Conservation (phyloP, 2,329 filamentous ascomycete species). For the Xylaria sp. region DNA sequence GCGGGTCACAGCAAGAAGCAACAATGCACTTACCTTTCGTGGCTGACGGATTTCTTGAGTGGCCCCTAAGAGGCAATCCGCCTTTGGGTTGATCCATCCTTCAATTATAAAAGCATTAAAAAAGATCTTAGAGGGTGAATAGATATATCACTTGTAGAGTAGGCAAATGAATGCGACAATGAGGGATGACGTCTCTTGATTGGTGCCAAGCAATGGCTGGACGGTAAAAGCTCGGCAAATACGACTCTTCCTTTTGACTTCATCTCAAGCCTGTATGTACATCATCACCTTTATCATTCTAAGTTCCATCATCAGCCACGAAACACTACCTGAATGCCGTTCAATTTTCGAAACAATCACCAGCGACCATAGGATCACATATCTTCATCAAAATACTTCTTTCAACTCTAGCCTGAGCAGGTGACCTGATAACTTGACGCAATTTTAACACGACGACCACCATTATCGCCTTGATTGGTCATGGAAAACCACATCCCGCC, state of each 20-base stretch:
- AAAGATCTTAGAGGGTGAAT: neutral
- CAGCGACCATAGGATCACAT: neutral
- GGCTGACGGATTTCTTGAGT: slow-evolving; percentile 47
- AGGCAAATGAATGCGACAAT: neutral
- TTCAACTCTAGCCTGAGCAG: no score
- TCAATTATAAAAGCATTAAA: neutral
- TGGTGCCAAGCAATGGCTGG: slow-evolving; percentile 14
- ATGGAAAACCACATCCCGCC: neutral
- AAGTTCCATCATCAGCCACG: neutral
- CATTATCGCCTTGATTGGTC: neutral
- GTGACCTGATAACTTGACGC: neutral
- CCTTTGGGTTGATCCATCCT: slow-evolving; percentile 42
- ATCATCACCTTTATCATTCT: neutral
- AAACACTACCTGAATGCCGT: neutral
- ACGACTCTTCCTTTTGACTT: slow-evolving; percentile 20
- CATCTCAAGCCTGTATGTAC: slow-evolving; percentile 5
- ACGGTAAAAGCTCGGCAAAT: slow-evolving; percentile 36
- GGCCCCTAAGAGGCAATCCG: slow-evolving; percentile 38
- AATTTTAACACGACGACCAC: neutral
- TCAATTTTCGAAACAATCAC: neutral
- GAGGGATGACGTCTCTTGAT: slow-evolving; percentile 30
- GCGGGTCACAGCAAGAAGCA: slow-evolving; percentile 4
- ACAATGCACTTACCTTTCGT: slow-evolving; percentile 44
- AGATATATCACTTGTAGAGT: neutral
- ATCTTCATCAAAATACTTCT: neutral